Evolutionary conservation across 2,329 filamentous ascomycete genomes (phyloP).

Genomic region (Chrysoporthe austroafricana): DNA sequence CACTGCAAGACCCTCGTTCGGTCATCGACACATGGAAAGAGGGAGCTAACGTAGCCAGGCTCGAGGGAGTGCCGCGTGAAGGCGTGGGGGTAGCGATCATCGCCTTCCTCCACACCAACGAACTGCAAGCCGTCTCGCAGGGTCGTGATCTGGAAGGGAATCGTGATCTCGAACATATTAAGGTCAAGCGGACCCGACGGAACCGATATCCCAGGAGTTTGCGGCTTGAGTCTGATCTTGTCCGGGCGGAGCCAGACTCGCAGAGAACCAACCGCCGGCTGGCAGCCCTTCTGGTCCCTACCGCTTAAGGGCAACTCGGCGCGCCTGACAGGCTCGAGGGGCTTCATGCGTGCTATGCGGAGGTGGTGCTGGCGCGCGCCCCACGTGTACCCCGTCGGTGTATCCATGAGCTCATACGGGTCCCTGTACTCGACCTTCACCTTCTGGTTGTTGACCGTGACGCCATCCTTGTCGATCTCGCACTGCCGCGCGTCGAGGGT

Average conservation of each 20-base stretch:
- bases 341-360: slow-evolving; percentile 68
- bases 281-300: slow-evolving; percentile 59
- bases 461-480: slow-evolving; percentile 56
- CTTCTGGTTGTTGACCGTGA: slow-evolving; percentile 54
- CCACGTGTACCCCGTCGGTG: slow-evolving; percentile 65
- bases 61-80: slow-evolving; percentile 84
- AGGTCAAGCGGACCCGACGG: slow-evolving; percentile 24
- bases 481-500: slow-evolving; percentile 66
- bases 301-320: slow-evolving; percentile 59
- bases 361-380: slow-evolving; percentile 76
- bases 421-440: slow-evolving; percentile 59
- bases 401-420: slow-evolving; percentile 67
- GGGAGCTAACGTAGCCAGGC: slow-evolving; percentile 77
- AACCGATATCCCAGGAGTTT: slow-evolving; percentile 27
- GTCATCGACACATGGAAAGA: slow-evolving; percentile 94
- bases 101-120: slow-evolving; percentile 79
- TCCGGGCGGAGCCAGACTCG: slow-evolving; percentile 45
- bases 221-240: slow-evolving; percentile 34
- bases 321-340: slow-evolving; percentile 53
- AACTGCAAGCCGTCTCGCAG: slow-evolving; percentile 91
- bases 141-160: slow-evolving; percentile 77
- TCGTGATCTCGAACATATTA: slow-evolving; percentile 48
- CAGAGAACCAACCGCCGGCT: slow-evolving; percentile 59
- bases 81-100: slow-evolving; percentile 84
- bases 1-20: slow-evolving; percentile 75